phyloP scores from a whole-genome alignment of 768 basidiomycete species.

The Lentinula guzmanii region DNA sequence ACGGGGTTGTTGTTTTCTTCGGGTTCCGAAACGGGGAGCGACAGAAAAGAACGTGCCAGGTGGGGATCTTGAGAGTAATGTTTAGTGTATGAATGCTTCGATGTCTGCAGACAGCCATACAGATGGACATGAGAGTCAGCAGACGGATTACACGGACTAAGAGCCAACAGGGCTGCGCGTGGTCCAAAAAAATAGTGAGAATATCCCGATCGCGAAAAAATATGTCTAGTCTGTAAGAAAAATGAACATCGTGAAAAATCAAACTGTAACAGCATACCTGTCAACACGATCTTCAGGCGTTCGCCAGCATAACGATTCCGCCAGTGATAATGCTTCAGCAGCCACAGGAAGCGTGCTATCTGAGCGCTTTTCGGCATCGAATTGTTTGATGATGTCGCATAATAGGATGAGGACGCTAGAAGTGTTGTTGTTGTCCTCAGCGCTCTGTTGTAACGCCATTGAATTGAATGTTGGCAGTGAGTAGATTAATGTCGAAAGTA shows the following conservation, averaged over 20 bases:
- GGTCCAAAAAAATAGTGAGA: conserved; percentile 42
- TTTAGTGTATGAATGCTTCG: conserved; percentile 4
- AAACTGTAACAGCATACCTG: conserved; percentile 21
- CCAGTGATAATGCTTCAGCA: conserved; percentile 35
- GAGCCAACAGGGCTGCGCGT: conserved; percentile 46
- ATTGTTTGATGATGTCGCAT: conserved; percentile 34
- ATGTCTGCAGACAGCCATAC: conserved; percentile 27
- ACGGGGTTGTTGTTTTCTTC: conserved; percentile 13
- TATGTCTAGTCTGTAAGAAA: conserved; percentile 27
- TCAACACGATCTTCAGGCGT: conserved; percentile 35
- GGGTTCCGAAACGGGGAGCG: conserved; percentile 21
- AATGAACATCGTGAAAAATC: background rate
- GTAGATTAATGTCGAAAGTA: conserved; percentile 41
- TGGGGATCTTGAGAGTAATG: conserved; percentile 27
- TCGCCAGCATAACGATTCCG: conserved; percentile 51
- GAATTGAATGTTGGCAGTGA: conserved; percentile 43
- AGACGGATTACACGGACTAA: conserved; percentile 42
- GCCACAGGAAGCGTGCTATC: conserved; percentile 28
- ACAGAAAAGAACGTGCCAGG: conserved; percentile 38
- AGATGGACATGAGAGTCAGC: conserved; percentile 47
- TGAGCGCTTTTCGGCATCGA: conserved; percentile 24
- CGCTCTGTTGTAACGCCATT: conserved; percentile 25
- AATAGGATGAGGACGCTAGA: conserved; percentile 33
- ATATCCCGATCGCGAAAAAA: conserved; percentile 34
- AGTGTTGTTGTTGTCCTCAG: conserved; percentile 16